Evolutionary conservation across 805 yeast genomes (phyloP).

Genomic region (Candida mattraensis): DNA sequence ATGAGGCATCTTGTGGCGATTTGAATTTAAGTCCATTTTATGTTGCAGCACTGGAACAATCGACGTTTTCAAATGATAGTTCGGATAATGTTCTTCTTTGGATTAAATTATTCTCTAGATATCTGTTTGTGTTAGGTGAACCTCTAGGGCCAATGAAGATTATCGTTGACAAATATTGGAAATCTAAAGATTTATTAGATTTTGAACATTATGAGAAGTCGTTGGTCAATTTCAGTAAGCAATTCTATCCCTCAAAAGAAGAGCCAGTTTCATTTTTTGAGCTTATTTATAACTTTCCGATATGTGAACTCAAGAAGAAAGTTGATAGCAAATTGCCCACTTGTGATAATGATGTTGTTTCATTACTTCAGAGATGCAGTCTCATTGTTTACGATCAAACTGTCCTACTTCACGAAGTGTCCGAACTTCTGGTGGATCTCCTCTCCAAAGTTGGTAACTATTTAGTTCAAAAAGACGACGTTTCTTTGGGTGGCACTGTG

Average conservation of each 20-base stretch:
- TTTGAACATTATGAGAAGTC: constrained; percentile 14
- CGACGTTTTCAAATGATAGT: constrained; percentile 47
- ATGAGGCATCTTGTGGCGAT: constrained; percentile 9
- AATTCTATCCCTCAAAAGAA: constrained; percentile 1
- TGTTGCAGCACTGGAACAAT: constrained; percentile 66
- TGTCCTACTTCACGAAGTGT: constrained; percentile 22
- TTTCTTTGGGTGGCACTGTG: background rate
- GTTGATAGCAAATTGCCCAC: constrained; percentile 39
- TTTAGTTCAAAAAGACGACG: constrained; percentile 21
- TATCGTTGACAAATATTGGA: constrained; percentile 18
- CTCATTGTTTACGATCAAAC: constrained; percentile 30
- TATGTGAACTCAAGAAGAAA: constrained; percentile 24
- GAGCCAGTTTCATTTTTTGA: constrained; percentile 36
- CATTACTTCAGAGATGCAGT: constrained; percentile 40
- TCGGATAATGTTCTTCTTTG: constrained; percentile 38
- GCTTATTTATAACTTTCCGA: constrained; percentile 33
- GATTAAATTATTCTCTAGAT: constrained; percentile 49
- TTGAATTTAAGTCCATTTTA: constrained; percentile 55
- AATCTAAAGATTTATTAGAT: constrained; percentile 3
- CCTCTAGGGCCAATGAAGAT: constrained; percentile 32
- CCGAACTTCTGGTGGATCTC: constrained; percentile 35
- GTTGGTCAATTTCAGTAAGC: constrained; percentile 5
- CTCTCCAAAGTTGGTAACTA: constrained; percentile 49
- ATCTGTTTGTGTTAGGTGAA: constrained; percentile 60
- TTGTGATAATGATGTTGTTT: constrained; percentile 48